Percentiles rank a stretch among this genome's conserved stretches.
Evolutionary conservation across 306 rosid genomes (phyloP).

Genomic region (Malus fusca): DNA sequence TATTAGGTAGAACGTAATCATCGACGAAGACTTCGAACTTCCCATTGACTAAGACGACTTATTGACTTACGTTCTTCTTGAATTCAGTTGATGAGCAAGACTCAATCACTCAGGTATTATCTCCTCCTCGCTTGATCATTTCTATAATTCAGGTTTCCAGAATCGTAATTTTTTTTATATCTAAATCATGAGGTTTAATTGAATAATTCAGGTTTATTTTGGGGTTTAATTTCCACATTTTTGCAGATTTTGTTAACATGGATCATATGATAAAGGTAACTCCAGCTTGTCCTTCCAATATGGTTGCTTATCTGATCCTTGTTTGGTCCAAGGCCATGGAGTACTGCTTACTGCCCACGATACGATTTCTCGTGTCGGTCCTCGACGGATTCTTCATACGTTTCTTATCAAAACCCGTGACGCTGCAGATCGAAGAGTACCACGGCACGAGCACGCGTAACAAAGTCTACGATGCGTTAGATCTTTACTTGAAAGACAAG

Average conservation of each 20-base stretch:
- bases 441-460: background rate
- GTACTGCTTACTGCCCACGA: background rate
- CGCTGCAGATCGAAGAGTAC: too few relatives aligned
- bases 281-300: background rate
- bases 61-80: too few relatives aligned
- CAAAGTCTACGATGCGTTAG: conserved; percentile 47
- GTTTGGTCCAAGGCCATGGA: background rate
- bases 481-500: conserved; percentile 42
- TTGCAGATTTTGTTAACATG: background rate
- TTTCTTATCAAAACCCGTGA: background rate
- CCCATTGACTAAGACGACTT: too few relatives aligned
- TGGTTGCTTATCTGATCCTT: background rate
- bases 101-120: background rate
- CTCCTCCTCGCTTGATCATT: too few relatives aligned
- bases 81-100: too few relatives aligned
- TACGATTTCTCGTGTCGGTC: background rate
- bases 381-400: background rate
- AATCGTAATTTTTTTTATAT: too few relatives aligned
- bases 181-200: background rate
- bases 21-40: too few relatives aligned
- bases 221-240: too few relatives aligned
- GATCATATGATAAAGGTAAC: background rate
- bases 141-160: too few relatives aligned
- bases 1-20: too few relatives aligned
- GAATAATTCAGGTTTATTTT: background rate